Evolutionary conservation across 257 asterid species (phyloP), one percentile per base, ranked within the genome.

Genomic region (Scutellaria barbata): DNA sequence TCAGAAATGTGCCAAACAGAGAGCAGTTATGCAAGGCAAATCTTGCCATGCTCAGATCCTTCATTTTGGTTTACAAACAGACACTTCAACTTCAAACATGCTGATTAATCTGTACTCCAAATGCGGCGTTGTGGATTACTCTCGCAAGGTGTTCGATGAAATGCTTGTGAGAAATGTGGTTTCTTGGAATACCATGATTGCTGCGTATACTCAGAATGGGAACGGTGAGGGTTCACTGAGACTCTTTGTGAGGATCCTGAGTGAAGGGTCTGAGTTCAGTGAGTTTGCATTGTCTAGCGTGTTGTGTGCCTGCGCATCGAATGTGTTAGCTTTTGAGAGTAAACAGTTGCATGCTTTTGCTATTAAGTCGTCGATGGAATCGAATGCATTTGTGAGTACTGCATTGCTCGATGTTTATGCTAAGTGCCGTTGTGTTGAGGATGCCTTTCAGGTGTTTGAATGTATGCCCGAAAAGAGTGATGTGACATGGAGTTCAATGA

Each of bases 401-500:
- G 95, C 96, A 50, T 80, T 95, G 84, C 78, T 95, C 25, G 96
- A 91, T 69, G 99, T 95, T 42, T 95, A 95, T 70, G 86, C 89
- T 0, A 95, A 95, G 76, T 89, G 96, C 50, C 69, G 69, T 45
- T 76, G 67, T 7, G 39, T 92, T 20, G 77, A 76, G 25, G 94
- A 92, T 66, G 99, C 98, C 45, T 52, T 76, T 25, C 80, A 48
- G 51, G 75, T 95, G 52, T 92, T 95, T 40, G 77, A 83, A 55
- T 68, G 71, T 18, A 81, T 88, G 89, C 66, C 76, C 2, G 90
- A 81, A 53, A 91, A 78, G 77, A 89, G 84, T 66, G 95, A 78
- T 14, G 95, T 95, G 63, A 83, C 96, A 10, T 95, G 98, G 98
- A 88, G 96, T 78, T 89, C 99, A 14, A 91, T 95, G 99, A 81